Conservation (phyloP, 192 early-diverging fungal species). For the Endogone sp. region DNA sequence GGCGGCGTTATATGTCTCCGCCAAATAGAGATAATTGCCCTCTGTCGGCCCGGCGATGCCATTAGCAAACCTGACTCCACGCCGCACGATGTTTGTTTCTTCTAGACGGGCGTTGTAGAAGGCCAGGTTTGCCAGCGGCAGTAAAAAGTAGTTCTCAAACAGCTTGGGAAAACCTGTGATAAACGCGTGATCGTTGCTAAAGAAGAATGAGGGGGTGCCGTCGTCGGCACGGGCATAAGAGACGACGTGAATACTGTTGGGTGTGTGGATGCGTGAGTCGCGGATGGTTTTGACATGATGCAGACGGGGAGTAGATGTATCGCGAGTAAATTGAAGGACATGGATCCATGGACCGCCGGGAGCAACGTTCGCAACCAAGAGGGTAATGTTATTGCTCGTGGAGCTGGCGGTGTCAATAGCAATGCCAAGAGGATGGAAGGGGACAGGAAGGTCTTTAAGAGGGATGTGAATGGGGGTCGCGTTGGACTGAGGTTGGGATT, state of each 20-base stretch:
- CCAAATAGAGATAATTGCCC: constrained; percentile 12
- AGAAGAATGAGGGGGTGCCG: constrained; percentile 22
- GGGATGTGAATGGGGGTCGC: not conserved
- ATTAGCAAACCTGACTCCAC: constrained; percentile 26
- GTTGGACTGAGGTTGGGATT: constrained; percentile 4
- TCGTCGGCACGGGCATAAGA: constrained; percentile 16
- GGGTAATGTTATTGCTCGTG: not conserved
- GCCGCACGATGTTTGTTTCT: not conserved
- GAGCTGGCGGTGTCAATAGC: constrained; percentile 4
- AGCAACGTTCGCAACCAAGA: constrained; percentile 16
- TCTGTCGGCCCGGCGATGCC: constrained; percentile 18
- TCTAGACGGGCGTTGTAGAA: constrained; percentile 23
- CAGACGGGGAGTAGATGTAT: not conserved
- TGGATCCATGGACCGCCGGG: constrained; percentile 6
- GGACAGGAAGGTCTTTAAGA: not conserved
- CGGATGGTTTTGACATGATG: constrained; percentile 11
- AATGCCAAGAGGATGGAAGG: constrained; percentile 27
- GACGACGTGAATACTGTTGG: constrained; percentile 21
- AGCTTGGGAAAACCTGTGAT: constrained; percentile 5
- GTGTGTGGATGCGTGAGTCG: constrained; percentile 4
- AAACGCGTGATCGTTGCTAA: constrained; percentile 24
- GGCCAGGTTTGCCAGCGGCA: constrained; percentile 12
- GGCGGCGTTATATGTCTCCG: constrained; percentile 13
- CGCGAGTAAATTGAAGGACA: constrained; percentile 7
- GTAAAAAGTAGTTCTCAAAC: constrained; percentile 18